Base-by-base conservation (phyloP, 2,329 filamentous ascomycete species). In the Colletotrichum truncatum region DNA sequence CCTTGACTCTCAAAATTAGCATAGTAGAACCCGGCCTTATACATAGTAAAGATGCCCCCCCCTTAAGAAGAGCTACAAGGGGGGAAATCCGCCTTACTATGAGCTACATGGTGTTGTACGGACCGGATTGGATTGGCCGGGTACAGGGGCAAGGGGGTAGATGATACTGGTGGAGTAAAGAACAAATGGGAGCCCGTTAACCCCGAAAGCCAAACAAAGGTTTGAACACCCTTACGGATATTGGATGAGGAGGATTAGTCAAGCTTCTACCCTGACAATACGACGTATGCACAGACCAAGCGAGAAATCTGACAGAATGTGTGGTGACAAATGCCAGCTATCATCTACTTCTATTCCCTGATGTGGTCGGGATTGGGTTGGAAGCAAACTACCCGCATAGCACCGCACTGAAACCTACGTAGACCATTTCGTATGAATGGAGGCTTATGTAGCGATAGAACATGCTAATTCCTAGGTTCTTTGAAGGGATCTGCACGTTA, bases 71-170 rank as follows among this genome's bases (percentile, higher is more conserved):
- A 4, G 23, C n/a, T 32, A 18, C 36, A n/a, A 10, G 12, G 25
- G 32, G 14, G 21, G 7, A 63, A 58, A 53, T 63, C n/a, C 43
- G 60, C 53, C 53, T 51, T 63, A 26, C 53, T 39, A n/a, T 32
- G n/a, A 23, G 43, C n/a, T 43, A 53, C n/a, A 41, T 41, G 25
- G n/a, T n/a, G n/a, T n/a, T n/a, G n/a, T n/a, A n/a, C n/a, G n/a
- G n/a, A n/a, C 36, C 16, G 34, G 45, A 36, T 45, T 58, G 23
- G 28, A 41, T 21, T 58, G 43, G 43, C 43, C 36, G 14, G 25
- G 34, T 36, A 63, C 45, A 45, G 34, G 43, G 21, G 23, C 43
- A 34, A 26, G 43, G 43, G 34, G 12, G 26, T 18, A 34, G 36
- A 30, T 18, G 26, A 38, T 34, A 38, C 16, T 21, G 45, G 23